Evolutionary conservation across 805 yeast species (phyloP), one percentile per base, ranked within the genome.

Genomic region (Monosporozyma yasuniensis): DNA sequence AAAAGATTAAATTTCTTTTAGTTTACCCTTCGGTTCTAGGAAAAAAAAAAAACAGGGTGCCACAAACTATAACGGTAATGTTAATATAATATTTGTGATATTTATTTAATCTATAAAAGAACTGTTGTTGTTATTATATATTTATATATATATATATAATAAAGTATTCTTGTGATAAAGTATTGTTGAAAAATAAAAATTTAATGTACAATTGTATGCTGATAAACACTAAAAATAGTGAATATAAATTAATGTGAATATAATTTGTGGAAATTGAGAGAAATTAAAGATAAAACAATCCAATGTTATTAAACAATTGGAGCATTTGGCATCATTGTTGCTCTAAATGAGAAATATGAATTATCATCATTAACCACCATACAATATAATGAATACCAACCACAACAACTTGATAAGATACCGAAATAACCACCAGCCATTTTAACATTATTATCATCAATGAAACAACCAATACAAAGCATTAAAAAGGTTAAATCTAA

Each of bases 341-440:
- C 78, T 50, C 71, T 69, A 46, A 79, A 65, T 16, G 69, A 67
- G 54, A 83, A 54, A 63, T 82, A 84, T 38, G 83, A 72, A 68
- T 83, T 85, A 49, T 78, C 74, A 12, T 64, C 63, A 50, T 75
- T 79, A 4, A 84, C 83, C 18, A 78, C 70, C 63, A 82, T 83
- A 23, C 83, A 83, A 59, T 73, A 78, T 2, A 84, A 79, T 54
- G 80, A 80, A 61, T 77, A 80, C 76, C 80, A 81, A 14, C 83
- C 87, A 48, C 75, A 56, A 48, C 76, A 65, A 2, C 83, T 74
- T 18, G 83, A 72, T 28, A 81, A 55, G 30, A 81, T 65, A 28
- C 87, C 86, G 44, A 79, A 62, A 32, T 74, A 76, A 51, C 87
- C 88, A 52, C 83, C 87, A 18, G 83, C 87, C 63, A 70, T 75